Evolutionary conservation across 371 early-diverging fungal species (phyloP).

Genomic region (Syncephalastrum monosporum): DNA sequence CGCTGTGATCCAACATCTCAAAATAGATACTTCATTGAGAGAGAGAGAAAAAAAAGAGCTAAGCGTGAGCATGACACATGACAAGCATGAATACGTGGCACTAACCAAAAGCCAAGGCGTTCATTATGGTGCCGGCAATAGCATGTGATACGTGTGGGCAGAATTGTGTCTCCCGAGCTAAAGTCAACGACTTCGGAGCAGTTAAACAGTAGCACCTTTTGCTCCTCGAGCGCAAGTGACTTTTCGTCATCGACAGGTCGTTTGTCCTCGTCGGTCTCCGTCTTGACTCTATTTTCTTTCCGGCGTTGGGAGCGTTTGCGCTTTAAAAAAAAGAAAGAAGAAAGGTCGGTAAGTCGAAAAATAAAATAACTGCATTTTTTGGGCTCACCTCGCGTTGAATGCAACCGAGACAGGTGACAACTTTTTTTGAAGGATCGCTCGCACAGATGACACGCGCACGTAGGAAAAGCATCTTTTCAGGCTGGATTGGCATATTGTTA

Average conservation of each 20-base stretch:
- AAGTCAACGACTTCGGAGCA: slow-evolving; percentile 87
- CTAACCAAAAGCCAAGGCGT: slow-evolving; percentile 79
- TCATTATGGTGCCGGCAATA: slow-evolving; percentile 95
- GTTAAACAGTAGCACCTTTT: slow-evolving; percentile 84
- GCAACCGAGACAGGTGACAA: slow-evolving; percentile 83
- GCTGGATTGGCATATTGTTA: slow-evolving; percentile 20
- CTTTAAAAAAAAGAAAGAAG: too few species aligned
- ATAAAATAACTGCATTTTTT: too few species aligned
- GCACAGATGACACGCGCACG: slow-evolving; percentile 85
- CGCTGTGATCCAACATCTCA: slow-evolving; percentile 67
- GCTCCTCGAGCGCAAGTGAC: slow-evolving; percentile 61
- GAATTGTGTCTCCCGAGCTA: slow-evolving; percentile 82
- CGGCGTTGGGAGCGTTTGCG: slow-evolving; percentile 55
- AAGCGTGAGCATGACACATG: neutral
- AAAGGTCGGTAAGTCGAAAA: slow-evolving; percentile 1
- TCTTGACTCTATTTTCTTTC: slow-evolving; percentile 47
- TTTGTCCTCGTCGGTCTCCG: slow-evolving; percentile 16
- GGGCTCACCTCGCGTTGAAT: slow-evolving; percentile 75
- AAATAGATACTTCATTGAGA: slow-evolving; percentile 61
- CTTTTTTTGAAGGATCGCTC: slow-evolving; percentile 75
- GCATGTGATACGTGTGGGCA: slow-evolving; percentile 94
- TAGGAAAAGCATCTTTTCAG: slow-evolving; percentile 60
- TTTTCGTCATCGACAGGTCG: slow-evolving; percentile 43
- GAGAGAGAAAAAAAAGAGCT: neutral
- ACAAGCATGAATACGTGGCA: neutral